Conservation (phyloP, 1,284 basidiomycete genomes). For the Neotropicomus parvogracilis region DNA sequence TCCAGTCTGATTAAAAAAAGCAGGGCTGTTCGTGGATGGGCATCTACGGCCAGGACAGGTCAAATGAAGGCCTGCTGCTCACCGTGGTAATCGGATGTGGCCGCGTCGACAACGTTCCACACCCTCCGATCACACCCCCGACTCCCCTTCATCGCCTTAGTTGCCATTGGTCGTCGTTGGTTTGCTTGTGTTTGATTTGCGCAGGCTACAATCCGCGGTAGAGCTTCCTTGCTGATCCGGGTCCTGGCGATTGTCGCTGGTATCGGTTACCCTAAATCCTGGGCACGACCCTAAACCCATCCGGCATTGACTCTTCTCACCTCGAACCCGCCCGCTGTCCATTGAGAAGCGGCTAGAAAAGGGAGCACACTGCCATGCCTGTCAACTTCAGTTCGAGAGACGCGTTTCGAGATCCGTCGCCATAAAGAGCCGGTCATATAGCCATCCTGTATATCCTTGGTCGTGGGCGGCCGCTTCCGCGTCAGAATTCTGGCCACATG, state of each 20-base stretch:
- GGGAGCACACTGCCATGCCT: slow-evolving; percentile 1
- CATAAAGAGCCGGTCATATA: slow-evolving; percentile 4
- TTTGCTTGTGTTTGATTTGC: slow-evolving; percentile 19
- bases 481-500: slow-evolving; percentile 6
- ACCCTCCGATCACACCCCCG: slow-evolving; percentile 12
- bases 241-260: slow-evolving; percentile 30
- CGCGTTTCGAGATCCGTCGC: slow-evolving; percentile 8
- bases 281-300: slow-evolving; percentile 19
- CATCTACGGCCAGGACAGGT: slow-evolving; percentile 17
- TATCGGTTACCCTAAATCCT: slow-evolving; percentile 24
- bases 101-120: slow-evolving; percentile 18
- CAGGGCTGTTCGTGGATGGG: slow-evolving; percentile 4
- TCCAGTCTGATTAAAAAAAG: slow-evolving; percentile 18
- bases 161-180: neutral
- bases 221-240: slow-evolving; percentile 27
- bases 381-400: slow-evolving; percentile 3
- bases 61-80: slow-evolving; percentile 23
- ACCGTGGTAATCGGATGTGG: slow-evolving; percentile 26
- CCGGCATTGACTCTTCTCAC: slow-evolving; percentile 1
- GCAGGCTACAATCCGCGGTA: slow-evolving; percentile 8
- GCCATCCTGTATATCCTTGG: slow-evolving; percentile 23
- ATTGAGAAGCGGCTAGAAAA: slow-evolving; percentile 4
- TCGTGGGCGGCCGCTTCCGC: slow-evolving; percentile 20
- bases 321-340: slow-evolving; percentile 2
- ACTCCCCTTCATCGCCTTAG: neutral